Evolutionary conservation across 2,329 filamentous ascomycete species (phyloP), one percentile per base, ranked within the genome.

Genomic region (Xylogone sp.): DNA sequence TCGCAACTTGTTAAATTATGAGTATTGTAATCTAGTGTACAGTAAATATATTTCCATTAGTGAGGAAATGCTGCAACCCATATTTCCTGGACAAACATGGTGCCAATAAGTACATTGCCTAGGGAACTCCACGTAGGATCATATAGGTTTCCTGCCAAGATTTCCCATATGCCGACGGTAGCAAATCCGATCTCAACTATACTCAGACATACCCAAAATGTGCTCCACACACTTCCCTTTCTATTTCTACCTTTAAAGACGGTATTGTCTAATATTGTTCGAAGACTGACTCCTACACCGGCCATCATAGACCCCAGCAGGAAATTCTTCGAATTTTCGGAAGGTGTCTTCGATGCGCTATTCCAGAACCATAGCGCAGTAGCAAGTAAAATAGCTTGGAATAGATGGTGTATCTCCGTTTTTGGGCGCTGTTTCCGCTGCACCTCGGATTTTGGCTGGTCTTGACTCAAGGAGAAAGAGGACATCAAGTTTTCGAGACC

Each of bases 401-500:
- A 51, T 2, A 50, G 19, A 18, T 56, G 51, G 8, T 46, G 49
- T 2, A 47, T 21, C 22, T 39, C 46, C 1, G 49, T 22, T 9
- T 16, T 43, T 9, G 18, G 22, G 22, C 42, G 19, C 18, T 16
- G 21, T 39, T 21, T 31, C 20, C 18, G 31, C 3, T 13, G 18
- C 31, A 27, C 43, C 19, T 34, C 34, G 4, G 29, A 27, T 44
- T 47, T 46, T n/a, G 42, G 46, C 13, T 48, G 22, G 20, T 47
- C 42, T 5, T 39, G 34, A 13, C 50, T 39, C 8, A 62, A 46
- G 10, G 59, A 61, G 27, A 60, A 61, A 1, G 46, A 51, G 18
- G 44, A 54, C 9, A 62, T 47, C 42, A 59, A 43, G 43, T 57
- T 51, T 16, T 55, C 56, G 22, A 64, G 49, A 8, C 48, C 46